These are phyloP conservation scores for Phalaenopsis hybrid DNA, from an alignment of 116 monocot genomes.

Conservation along the genomic window DNA sequence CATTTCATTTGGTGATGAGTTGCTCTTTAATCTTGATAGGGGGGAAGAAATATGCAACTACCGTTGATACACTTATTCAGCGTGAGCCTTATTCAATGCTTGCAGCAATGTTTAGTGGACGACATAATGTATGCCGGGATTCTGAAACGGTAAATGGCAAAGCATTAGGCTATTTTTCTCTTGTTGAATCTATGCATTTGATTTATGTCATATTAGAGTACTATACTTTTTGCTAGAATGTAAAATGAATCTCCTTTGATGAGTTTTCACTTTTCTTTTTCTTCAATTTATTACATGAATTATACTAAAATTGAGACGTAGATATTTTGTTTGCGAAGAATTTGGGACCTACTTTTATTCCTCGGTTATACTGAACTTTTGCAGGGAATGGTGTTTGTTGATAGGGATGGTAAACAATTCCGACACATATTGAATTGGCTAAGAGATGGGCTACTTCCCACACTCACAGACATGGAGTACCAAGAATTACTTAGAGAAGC, in stretches of 20 bases:
- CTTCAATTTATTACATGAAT: background rate
- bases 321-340: background rate
- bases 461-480: slow-evolving; percentile 48
- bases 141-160: slow-evolving; percentile 47
- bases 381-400: slow-evolving; percentile 86
- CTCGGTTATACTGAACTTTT: slow-evolving; percentile 23
- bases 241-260: background rate
- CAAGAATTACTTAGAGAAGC: slow-evolving; percentile 78
- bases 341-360: slow-evolving; percentile 27
- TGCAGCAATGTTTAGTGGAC: slow-evolving; percentile 88
- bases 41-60: slow-evolving; percentile 76
- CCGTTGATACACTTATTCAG: slow-evolving; percentile 67
- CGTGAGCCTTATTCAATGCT: slow-evolving; percentile 92
- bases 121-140: slow-evolving; percentile 53
- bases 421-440: slow-evolving; percentile 90
- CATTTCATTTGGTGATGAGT: background rate
- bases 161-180: background rate
- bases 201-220: background rate
- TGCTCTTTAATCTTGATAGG: slow-evolving; percentile 29
- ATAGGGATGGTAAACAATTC: slow-evolving; percentile 92
- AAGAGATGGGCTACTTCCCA: slow-evolving; percentile 71
- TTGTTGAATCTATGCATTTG: background rate
- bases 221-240: background rate
- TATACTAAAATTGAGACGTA: background rate
- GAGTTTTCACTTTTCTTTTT: background rate